Base-by-base conservation (phyloP, 805 yeast genomes). In the Metschnikowia drakensbergensis region DNA sequence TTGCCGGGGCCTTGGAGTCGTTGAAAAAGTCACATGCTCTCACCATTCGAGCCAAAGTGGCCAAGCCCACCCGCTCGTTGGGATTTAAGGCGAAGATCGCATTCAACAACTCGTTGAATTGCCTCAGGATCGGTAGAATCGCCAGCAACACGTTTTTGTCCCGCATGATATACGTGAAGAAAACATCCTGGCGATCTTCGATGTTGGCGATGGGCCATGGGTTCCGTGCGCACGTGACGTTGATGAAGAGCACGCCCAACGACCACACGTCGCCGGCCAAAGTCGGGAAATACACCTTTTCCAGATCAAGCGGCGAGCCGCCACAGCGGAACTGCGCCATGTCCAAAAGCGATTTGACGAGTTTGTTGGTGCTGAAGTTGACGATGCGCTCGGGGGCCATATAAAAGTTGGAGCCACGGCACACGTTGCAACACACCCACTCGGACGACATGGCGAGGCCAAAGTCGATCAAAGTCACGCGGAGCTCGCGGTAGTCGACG, bases 371-470 rank as follows among this genome's bases (percentile, higher is more conserved):
- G 51, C 65, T 60, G 41, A 70, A 75, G 54, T 79, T 76, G 22
- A 72, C 67, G n/a, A 82, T 64, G 61, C 94, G 69, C 64, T 90
- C 97, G 6, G 97, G 97, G 0, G 96, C 86, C 97, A 91, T 90
- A 68, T 90, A 90, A 66, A 88, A 91, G 25, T 87, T 79, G 6
- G 92, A 84, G 0, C 97, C 97, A 48, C 95, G 79, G 55, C 96
- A 89, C 22, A 83, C 81, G 58, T 86, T 85, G 52, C 85, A 79
- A 53, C 83, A 80, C 35, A 86, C 76, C 48, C 61, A 67, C 36
- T 74, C 68, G 8, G 79, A 75, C 42, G 79, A 76, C 50, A 92
- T 80, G 23, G 97, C 90, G 23, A 92, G 74, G 4, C 98, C 98
- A 67, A 94, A 92, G 69, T 92, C 99, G 33, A 95, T 92, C 52